These are phyloP conservation scores for Phialophora chinensis DNA, from an alignment of 2,329 filamentous ascomycete genomes.

Conservation along the genomic window DNA sequence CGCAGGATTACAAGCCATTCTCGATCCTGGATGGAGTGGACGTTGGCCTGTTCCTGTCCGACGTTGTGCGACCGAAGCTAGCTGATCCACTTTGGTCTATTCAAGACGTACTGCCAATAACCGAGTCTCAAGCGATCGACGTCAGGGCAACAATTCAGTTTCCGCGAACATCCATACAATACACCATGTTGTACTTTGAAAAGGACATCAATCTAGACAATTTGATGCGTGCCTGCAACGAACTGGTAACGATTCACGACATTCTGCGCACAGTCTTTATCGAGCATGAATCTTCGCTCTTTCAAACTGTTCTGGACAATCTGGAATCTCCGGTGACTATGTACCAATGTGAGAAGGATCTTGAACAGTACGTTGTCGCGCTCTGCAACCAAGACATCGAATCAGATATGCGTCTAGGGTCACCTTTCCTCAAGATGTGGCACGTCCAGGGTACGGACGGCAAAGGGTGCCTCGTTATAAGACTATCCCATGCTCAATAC, in stretches of 20 bases:
- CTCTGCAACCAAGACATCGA: conserved; percentile 63
- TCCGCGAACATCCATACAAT: conserved; percentile 67
- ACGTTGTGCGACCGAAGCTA: conserved; percentile 59
- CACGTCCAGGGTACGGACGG: conserved; percentile 51
- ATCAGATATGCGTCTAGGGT: conserved; percentile 62
- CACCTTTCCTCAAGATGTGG: conserved; percentile 66
- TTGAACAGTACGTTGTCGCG: conserved; percentile 58
- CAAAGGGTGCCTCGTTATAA: conserved; percentile 57
- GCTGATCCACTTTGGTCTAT: conserved; percentile 59
- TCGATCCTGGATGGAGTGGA: conserved; percentile 55
- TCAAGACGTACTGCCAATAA: conserved; percentile 62
- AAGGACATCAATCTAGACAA: conserved; percentile 56
- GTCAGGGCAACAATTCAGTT: conserved; percentile 63
- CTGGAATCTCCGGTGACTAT: conserved; percentile 59
- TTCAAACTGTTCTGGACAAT: conserved; percentile 64
- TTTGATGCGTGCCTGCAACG: conserved; percentile 52
- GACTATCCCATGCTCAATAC: conserved; percentile 72
- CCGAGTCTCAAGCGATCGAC: conserved; percentile 65
- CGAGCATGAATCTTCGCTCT: conserved; percentile 56
- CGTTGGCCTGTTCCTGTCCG: conserved; percentile 53
- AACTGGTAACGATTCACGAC: conserved; percentile 66
- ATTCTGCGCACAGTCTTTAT: conserved; percentile 71
- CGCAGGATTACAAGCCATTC: conserved; percentile 54
- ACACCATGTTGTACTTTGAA: conserved; percentile 69
- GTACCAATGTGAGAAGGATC: conserved; percentile 56